These are phyloP conservation scores for Phyllosticta paracitricarpa DNA, from an alignment of 2,329 filamentous ascomycete genomes.

Conservation along the genomic window DNA sequence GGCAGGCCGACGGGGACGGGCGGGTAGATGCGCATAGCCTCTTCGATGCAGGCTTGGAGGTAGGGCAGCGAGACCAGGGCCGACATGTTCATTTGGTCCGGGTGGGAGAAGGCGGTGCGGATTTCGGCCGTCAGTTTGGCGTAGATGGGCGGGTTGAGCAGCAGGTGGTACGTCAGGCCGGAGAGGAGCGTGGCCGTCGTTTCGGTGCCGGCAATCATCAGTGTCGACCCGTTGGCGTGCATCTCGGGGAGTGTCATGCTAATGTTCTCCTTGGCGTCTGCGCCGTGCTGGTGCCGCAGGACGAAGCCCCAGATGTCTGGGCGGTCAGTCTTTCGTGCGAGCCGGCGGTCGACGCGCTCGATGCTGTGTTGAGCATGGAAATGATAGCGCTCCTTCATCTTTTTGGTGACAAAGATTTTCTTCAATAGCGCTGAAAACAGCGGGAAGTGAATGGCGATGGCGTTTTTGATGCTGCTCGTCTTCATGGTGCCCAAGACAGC, in stretches of 20 bases:
- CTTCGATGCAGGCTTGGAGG: constrained; percentile 31
- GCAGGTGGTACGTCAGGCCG: constrained; percentile 27
- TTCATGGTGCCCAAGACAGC: constrained; percentile 20
- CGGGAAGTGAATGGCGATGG: constrained; percentile 2
- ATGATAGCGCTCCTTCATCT: background rate
- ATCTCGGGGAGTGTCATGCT: constrained; percentile 26
- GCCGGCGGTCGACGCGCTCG: constrained; percentile 16
- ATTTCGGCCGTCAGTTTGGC: constrained; percentile 21
- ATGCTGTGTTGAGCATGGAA: background rate
- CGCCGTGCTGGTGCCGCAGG: constrained; percentile 22
- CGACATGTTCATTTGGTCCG: constrained; percentile 27
- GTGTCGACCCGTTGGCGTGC: constrained; percentile 25
- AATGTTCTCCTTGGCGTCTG: constrained; percentile 14
- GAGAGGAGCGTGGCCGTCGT: constrained; percentile 34
- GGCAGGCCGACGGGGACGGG: constrained; percentile 29
- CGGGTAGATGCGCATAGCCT: constrained; percentile 33
- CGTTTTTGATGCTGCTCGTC: background rate
- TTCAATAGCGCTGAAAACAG: background rate
- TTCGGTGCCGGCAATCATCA: constrained; percentile 37
- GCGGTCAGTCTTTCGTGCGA: constrained; percentile 13
- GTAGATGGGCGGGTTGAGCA: constrained; percentile 18
- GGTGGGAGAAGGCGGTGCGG: constrained; percentile 17
- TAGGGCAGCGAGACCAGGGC: constrained; percentile 23
- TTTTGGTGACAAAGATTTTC: background rate
- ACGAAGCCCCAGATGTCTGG: constrained; percentile 32